Percentiles rank a stretch among this genome's conserved stretches.
Evolutionary conservation across 495 filamentous ascomycete species (phyloP).

Genomic region (Aspergillus hancockii): DNA sequence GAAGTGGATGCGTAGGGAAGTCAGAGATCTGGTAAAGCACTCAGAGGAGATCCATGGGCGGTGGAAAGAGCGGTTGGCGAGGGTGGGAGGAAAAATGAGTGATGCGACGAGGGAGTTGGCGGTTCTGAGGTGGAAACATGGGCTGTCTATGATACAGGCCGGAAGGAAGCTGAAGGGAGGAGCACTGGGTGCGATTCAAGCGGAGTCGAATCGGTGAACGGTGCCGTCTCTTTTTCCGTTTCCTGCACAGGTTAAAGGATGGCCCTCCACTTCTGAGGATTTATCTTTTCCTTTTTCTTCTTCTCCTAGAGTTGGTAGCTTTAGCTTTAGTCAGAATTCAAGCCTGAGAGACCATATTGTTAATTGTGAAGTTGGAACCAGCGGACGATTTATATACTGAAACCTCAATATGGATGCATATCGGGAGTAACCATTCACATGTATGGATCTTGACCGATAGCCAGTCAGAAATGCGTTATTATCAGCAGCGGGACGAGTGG

Average conservation of each 20-base stretch:
- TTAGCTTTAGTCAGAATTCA: not conserved
- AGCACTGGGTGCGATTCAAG: not conserved
- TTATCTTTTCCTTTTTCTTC: not conserved
- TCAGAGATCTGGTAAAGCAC: slow-evolving; percentile 11
- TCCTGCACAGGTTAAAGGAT: not conserved
- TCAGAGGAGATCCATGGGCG: slow-evolving; percentile 14
- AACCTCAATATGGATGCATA: not conserved
- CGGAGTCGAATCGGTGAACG: not conserved
- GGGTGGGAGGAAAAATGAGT: not conserved
- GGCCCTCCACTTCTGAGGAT: not conserved
- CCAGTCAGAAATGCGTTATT: slow-evolving; percentile 6
- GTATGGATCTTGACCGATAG: not conserved
- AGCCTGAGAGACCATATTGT: not conserved
- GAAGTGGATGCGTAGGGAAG: slow-evolving; percentile 17
- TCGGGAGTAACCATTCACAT: slow-evolving; percentile 1
- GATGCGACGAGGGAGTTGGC: slow-evolving; percentile 4
- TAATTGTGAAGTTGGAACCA: not conserved
- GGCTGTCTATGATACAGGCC: not conserved
- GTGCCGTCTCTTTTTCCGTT: too few species aligned
- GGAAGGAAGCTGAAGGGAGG: not conserved
- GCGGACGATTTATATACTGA: not conserved
- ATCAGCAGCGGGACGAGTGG: slow-evolving; percentile 12
- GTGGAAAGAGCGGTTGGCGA: slow-evolving; percentile 15
- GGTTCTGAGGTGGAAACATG: not conserved
- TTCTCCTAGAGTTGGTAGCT: not conserved